phyloP scores from a whole-genome alignment of 805 yeast species.

The Alloascoidea africana region DNA sequence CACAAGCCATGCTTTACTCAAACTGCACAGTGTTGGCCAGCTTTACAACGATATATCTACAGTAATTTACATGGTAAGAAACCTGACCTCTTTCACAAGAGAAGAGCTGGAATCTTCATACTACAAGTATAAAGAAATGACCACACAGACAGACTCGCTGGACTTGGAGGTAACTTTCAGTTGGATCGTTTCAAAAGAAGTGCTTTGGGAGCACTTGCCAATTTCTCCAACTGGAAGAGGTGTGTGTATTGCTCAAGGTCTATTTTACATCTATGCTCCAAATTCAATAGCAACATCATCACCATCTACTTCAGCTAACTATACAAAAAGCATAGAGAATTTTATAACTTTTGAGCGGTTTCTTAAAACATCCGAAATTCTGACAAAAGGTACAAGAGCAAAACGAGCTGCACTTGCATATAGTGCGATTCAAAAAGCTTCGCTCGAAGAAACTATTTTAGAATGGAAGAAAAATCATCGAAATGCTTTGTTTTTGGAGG shows the following conservation, averaged over 20 bases:
- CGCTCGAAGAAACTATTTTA: not conserved
- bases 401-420: not conserved
- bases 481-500: not conserved
- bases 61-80: not conserved
- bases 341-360: not conserved
- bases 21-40: not conserved
- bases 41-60: not conserved
- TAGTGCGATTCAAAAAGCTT: not conserved
- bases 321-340: not conserved
- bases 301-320: not conserved
- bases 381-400: not conserved
- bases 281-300: conserved; percentile 1
- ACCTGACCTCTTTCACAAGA: not conserved
- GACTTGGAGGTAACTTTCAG: not conserved
- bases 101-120: not conserved
- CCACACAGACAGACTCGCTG: not conserved
- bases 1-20: not conserved
- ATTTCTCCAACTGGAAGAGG: not conserved
- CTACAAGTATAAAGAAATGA: not conserved
- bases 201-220: not conserved
- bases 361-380: not conserved
- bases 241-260: not conserved
- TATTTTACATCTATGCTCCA: not conserved
- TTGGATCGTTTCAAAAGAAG: not conserved
- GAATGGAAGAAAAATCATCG: not conserved